Evolutionary conservation across 305 asterid genomes (phyloP), one percentile per base, ranked within the genome.

Genomic region (Fraxinus platypoda): DNA sequence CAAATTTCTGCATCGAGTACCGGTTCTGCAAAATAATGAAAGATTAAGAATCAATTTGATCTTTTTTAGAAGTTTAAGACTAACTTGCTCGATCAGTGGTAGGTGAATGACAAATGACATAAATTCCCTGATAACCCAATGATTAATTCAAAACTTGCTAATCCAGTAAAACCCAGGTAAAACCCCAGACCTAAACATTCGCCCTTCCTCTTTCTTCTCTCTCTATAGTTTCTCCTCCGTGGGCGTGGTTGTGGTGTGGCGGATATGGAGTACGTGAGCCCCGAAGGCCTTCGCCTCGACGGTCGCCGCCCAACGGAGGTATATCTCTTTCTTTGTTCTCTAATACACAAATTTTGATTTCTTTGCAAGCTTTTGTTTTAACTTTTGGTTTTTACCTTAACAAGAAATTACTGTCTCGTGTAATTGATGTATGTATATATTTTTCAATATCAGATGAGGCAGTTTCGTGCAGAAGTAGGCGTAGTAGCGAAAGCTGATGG

Each of bases 261-360:
- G 37, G 37, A 71, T 30, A 94, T 96, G 98, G 99, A 96, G 92
- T 96, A 87, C 87, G 99, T 96, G 25, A 96, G 91, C 80, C 98
- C 98, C 1, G 99, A 96, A 91, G 99, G 99, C 62, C 94, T 96
- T 37, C 97, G 99, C 4, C 85, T 93, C 81, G 99, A 96, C 78
- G 98, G 99, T 81, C 98, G 98, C 81, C 97, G 99, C 75, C 97
- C 99, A 2, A 86, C 90, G 89, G 99, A 96, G 96, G 98, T 95
- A 79, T 26, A 6, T 2, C 43, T 77, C 78, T 81, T 75, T 25
- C 21, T 62, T 28, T 26, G 75, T 73, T 4, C 57, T 46, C 35
- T 64, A 38, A 6, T 1, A 37, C 37, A 15, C 52, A 19, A 17
- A n/a, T 2, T 25, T 3, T 30, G 57, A 23, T 81, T 4, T n/a